phyloP scores from a whole-genome alignment of 1,284 basidiomycete genomes.

The Xerocomus minutiporus region DNA sequence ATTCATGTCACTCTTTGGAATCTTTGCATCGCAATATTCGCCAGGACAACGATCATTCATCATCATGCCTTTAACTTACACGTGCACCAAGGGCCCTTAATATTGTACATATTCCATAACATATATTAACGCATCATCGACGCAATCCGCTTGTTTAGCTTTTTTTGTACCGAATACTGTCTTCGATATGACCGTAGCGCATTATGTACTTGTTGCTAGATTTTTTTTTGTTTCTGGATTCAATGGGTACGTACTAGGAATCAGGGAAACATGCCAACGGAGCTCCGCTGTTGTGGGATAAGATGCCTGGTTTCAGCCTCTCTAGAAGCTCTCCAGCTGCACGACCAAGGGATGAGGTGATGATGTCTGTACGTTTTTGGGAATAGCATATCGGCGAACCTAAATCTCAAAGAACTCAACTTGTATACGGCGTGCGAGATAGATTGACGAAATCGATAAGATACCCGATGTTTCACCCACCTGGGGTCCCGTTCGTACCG shows the following conservation, averaged over 20 bases:
- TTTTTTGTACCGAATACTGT: conserved; percentile 28
- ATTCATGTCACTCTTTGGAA: conserved; percentile 36
- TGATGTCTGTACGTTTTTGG: conserved; percentile 12
- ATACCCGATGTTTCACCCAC: conserved; percentile 22
- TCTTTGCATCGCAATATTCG: conserved; percentile 33
- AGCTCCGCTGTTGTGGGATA: conserved; percentile 28
- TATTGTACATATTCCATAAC: conserved; percentile 34
- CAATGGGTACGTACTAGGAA: conserved; percentile 12
- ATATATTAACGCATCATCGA: conserved; percentile 34
- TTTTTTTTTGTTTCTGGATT: conserved; percentile 7
- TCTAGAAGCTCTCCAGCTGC: conserved; percentile 4
- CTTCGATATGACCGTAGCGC: conserved; percentile 20
- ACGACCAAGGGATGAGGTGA: conserved; percentile 6
- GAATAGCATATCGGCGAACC: conserved; percentile 7
- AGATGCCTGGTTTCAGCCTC: not conserved
- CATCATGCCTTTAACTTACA: conserved; percentile 33
- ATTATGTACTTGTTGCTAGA: conserved; percentile 28
- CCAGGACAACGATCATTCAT: conserved; percentile 38
- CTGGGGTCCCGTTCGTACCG: not conserved
- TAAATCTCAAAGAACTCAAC: conserved; percentile 22
- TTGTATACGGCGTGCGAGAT: not conserved
- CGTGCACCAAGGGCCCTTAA: conserved; percentile 33
- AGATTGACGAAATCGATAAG: conserved; percentile 16
- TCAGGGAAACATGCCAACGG: conserved; percentile 16
- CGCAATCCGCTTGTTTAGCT: conserved; percentile 22